Evolutionary conservation across 768 basidiomycete genomes (phyloP), one percentile per base, ranked within the genome.

Genomic region (Amanita polypyramis): DNA sequence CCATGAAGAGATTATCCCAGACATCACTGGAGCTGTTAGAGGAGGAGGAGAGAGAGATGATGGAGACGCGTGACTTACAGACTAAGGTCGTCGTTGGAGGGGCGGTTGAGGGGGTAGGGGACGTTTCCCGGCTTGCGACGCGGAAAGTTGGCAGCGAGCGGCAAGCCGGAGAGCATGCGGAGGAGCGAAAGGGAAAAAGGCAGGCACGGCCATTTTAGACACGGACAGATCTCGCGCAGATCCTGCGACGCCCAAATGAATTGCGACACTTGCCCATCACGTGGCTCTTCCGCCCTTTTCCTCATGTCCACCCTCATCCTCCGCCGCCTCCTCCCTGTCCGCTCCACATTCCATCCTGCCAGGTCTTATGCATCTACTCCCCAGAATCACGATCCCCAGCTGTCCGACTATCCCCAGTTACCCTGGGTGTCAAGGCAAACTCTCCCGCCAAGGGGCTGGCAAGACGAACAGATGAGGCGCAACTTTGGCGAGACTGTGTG

Each of bases 401-500:
- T 86, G 15, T 71, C 70, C 47, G 84, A 77, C 55, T 89, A 92
- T 55, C 87, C 87, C 7, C 70, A 80, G 51, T 71, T 87, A 5
- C 85, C 85, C 32, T 70, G 69, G 61, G 67, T 79, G 36, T 85
- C 82, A 8, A 72, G 75, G 56, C 85, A 89, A 56, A 68, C 71
- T 7, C 73, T 81, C 9, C 68, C 76, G 17, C 68, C 88, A 0
- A 67, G 64, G 43, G 83, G 84, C 37, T 92, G 87, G 88, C 74
- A 82, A 59, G 89, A 92, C 60, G 60, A 62, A 30, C 77, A 85
- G 57, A 75, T 83, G 70, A 72, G 89, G 52, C 76, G 88, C 47
- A 89, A 92, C 60, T 81, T 81, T 66, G 86, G 83, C 43, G 88
- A 92, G 52, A 70, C 82, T 36, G 89, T 89, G 55, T 54, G 75